Conservation (phyloP, 768 basidiomycete species). For the Mycena olivaceomarginata region DNA sequence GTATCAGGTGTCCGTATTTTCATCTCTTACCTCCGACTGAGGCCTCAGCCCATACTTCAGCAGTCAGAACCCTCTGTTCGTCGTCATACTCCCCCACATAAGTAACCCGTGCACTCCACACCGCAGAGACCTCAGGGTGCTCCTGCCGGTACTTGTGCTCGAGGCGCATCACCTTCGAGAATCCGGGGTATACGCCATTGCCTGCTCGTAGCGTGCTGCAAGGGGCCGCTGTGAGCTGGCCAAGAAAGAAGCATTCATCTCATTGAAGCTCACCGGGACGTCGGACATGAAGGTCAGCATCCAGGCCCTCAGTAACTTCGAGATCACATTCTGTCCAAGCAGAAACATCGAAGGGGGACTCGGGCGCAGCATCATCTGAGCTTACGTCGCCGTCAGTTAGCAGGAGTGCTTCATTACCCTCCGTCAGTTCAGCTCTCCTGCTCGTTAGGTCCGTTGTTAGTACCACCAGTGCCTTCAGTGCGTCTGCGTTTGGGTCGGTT, state of each 20-base stretch:
- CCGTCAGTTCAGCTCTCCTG: background rate
- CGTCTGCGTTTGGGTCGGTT: background rate
- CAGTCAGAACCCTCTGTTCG: too few species aligned
- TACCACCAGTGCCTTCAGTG: background rate
- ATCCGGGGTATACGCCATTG: background rate
- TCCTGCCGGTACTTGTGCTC: background rate
- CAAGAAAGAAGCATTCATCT: background rate
- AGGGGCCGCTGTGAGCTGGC: background rate
- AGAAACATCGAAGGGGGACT: background rate
- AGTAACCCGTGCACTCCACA: conserved; percentile 10
- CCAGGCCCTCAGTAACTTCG: conserved; percentile 11
- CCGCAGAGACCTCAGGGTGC: conserved; percentile 30
- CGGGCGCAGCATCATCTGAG: background rate
- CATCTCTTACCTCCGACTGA: too few species aligned
- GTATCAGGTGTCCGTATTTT: too few species aligned
- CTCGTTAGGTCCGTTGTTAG: background rate
- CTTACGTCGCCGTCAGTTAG: background rate
- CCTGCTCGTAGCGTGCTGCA: background rate
- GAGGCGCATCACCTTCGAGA: too few species aligned
- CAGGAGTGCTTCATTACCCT: background rate
- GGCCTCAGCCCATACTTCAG: too few species aligned
- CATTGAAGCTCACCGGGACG: conserved; percentile 12
- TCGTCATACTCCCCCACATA: conserved; percentile 3
- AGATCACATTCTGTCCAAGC: background rate
- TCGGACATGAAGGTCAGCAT: conserved; percentile 19